phyloP scores from a whole-genome alignment of 352 stramenopile genomes.

The Globisporangium emineosum region DNA sequence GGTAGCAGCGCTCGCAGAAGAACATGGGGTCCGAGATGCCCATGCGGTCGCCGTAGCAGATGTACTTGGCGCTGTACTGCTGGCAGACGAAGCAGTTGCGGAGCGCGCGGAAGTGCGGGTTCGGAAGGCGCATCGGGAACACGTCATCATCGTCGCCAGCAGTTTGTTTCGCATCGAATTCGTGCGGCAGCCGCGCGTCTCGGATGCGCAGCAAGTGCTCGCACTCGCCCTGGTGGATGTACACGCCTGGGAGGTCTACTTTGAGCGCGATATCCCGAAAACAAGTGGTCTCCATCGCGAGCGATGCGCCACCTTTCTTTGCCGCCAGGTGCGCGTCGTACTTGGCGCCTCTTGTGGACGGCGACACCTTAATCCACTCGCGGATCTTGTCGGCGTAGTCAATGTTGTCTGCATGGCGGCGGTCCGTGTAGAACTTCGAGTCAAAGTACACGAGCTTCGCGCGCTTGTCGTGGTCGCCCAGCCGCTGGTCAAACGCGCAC shows the following conservation, averaged over 20 bases:
- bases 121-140: conserved; percentile 68
- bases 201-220: conserved; percentile 67
- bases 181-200: conserved; percentile 58
- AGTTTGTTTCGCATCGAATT: conserved; percentile 35
- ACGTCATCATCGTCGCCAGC: conserved; percentile 24
- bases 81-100: conserved; percentile 72
- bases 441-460: conserved; percentile 70
- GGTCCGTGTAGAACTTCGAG: conserved; percentile 57
- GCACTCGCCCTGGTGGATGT: conserved; percentile 76
- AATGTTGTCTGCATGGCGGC: conserved; percentile 25
- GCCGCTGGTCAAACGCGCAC: conserved; percentile 61
- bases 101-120: conserved; percentile 37
- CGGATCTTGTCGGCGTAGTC: conserved; percentile 62
- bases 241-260: conserved; percentile 56
- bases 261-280: conserved; percentile 56
- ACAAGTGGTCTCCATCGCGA: conserved; percentile 35
- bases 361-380: conserved; percentile 47
- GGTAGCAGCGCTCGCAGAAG: conserved; percentile 75
- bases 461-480: conserved; percentile 30
- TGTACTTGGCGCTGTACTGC: conserved; percentile 73
- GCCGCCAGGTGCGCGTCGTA: conserved; percentile 21
- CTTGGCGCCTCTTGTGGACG: conserved; percentile 23
- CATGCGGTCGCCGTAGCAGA: conserved; percentile 75
- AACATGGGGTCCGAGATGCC: conserved; percentile 71
- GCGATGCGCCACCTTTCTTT: neutral